Evolutionary conservation across 225 moss, liverwort and hornwort genomes (phyloP).

Genomic region (Marchantia paleacea): DNA sequence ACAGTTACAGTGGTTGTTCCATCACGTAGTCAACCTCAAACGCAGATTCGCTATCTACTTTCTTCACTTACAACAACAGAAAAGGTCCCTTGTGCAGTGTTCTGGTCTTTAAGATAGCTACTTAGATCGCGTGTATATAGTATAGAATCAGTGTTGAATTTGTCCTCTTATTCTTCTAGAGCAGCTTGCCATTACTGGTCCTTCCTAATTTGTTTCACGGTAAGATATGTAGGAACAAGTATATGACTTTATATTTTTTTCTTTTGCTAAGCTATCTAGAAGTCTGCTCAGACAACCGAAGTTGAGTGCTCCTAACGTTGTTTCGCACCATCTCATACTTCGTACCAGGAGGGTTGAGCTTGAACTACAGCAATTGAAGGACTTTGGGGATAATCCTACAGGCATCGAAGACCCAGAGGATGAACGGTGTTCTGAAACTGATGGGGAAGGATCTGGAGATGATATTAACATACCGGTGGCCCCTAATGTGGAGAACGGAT

Average conservation of each 20-base stretch:
- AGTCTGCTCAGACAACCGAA: neutral
- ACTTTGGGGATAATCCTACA: neutral
- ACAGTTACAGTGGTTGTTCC: neutral
- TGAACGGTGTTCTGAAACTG: constrained; percentile 48
- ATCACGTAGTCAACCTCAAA: neutral
- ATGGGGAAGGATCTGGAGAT: constrained; percentile 28
- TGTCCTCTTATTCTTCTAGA: neutral
- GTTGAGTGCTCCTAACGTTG: neutral
- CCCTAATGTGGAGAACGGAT: neutral
- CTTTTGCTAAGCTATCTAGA: neutral
- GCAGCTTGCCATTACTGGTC: neutral
- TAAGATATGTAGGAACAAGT: neutral
- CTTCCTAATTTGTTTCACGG: neutral
- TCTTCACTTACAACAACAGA: neutral
- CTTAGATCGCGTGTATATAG: neutral
- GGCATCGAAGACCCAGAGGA: constrained; percentile 20
- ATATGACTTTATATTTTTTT: neutral
- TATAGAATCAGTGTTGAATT: neutral
- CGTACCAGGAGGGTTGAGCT: constrained; percentile 38
- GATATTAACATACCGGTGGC: constrained; percentile 17
- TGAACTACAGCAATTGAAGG: constrained; percentile 29
- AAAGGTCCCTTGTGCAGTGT: neutral
- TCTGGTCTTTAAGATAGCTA: neutral
- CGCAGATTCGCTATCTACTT: neutral
- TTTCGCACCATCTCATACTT: neutral